A percentile compares a stretch with the other conserved stretches of the same genome.
Conservation (phyloP, 345 rosid genomes). For the Kandelia obovata region DNA sequence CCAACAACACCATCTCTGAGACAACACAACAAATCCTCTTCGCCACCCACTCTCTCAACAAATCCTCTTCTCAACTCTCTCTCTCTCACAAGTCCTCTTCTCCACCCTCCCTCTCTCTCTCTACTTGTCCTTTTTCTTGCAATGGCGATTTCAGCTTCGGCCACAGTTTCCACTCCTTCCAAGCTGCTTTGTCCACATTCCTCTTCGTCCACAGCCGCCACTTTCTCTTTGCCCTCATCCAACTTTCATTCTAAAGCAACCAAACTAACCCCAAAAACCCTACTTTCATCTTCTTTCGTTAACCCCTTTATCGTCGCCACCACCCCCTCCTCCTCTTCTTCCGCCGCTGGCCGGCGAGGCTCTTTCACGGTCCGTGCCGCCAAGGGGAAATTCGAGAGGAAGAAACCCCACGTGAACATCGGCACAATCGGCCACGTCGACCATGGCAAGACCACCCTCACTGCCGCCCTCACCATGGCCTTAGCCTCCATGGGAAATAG, state of each 20-base stretch:
- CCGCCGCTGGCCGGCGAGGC: conserved; percentile 30
- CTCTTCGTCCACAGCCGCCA: conserved; percentile 33
- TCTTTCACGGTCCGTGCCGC: conserved; percentile 71
- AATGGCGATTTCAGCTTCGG: conserved; percentile 65
- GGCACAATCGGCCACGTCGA: conserved; percentile 95
- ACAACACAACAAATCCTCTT: conserved; percentile 31
- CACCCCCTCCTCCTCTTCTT: conserved; percentile 17
- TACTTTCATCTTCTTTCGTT: conserved; percentile 63
- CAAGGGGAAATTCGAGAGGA: conserved; percentile 89
- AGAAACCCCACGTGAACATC: conserved; percentile 88
- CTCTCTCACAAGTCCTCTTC: not conserved
- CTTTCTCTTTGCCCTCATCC: conserved; percentile 22
- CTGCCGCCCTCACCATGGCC: conserved; percentile 93
- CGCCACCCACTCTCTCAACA: not conserved
- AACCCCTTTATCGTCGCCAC: conserved; percentile 40
- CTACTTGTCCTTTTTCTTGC: not conserved
- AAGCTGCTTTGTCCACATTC: conserved; percentile 37
- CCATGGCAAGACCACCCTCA: conserved; percentile 91
- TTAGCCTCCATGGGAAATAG: conserved; percentile 63
- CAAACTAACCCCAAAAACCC: conserved; percentile 31
- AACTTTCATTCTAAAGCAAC: conserved; percentile 21
- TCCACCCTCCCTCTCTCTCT: not conserved
- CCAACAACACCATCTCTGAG: not conserved
- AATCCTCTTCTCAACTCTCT: conserved; percentile 1
- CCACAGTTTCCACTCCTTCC: conserved; percentile 39